Evolutionary conservation across 2,329 filamentous ascomycete species (phyloP).

Genomic region (Trematosphaeria pertusa): DNA sequence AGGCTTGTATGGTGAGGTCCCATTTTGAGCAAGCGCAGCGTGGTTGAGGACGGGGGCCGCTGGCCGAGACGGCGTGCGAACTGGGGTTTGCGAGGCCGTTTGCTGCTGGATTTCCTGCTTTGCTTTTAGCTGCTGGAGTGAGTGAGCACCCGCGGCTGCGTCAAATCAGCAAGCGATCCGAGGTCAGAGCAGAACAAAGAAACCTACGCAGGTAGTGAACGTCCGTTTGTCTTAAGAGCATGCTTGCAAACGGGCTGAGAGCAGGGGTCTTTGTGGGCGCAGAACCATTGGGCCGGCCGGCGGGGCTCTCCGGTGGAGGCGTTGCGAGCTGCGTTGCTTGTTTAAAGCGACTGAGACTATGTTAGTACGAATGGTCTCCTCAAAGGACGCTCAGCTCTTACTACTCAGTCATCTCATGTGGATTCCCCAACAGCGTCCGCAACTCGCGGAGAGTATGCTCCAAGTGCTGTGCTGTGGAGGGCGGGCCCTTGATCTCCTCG

Average conservation of each 20-base stretch:
- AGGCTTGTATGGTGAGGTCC: slow-evolving; percentile 19
- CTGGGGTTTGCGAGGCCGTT: slow-evolving; percentile 17
- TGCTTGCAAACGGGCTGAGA: slow-evolving; percentile 61
- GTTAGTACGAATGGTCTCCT: no score
- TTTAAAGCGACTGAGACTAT: slow-evolving; percentile 44
- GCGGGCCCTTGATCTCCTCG: slow-evolving; percentile 67
- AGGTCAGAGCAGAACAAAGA: neutral
- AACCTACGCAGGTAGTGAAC: slow-evolving; percentile 45
- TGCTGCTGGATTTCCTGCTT: slow-evolving; percentile 17
- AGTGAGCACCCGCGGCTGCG: slow-evolving; percentile 22
- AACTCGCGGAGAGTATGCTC: slow-evolving; percentile 77
- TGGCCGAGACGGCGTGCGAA: slow-evolving; percentile 17
- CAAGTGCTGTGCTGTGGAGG: slow-evolving; percentile 68
- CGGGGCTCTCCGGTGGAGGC: slow-evolving; percentile 37
- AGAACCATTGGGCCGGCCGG: slow-evolving; percentile 26
- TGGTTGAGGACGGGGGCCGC: slow-evolving; percentile 15
- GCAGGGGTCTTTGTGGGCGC: slow-evolving; percentile 22
- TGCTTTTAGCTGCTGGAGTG: slow-evolving; percentile 18
- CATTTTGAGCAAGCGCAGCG: slow-evolving; percentile 21
- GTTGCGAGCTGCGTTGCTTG: slow-evolving; percentile 37
- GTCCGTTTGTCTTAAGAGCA: slow-evolving; percentile 56
- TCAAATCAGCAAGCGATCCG: slow-evolving; percentile 18
- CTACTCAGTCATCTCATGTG: slow-evolving; percentile 74
- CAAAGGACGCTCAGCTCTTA: slow-evolving; percentile 48
- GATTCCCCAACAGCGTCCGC: slow-evolving; percentile 71